These are phyloP conservation scores for Rutidosis leptorrhynchoides DNA, from an alignment of 129 eudicot species.

Conservation along the genomic window DNA sequence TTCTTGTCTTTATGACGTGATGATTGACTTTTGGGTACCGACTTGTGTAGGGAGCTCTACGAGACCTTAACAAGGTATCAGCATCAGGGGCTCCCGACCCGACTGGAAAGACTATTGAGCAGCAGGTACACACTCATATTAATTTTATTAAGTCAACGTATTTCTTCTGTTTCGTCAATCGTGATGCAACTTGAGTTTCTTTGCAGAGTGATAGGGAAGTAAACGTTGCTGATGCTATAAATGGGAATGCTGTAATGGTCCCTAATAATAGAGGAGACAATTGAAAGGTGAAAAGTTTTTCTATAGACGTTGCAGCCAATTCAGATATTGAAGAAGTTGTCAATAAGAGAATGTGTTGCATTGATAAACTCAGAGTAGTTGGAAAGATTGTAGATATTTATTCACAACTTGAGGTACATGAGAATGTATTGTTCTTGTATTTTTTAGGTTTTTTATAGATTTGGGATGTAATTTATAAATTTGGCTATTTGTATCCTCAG, in stretches of 20 bases:
- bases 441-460: slow-evolving; percentile 3
- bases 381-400: slow-evolving; percentile 51
- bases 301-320: slow-evolving; percentile 18
- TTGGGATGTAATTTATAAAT: slow-evolving; percentile 18
- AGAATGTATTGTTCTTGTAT: slow-evolving; percentile 29
- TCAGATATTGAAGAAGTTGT: slow-evolving; percentile 20
- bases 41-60: slow-evolving; percentile 57
- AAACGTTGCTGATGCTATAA: slow-evolving; percentile 34
- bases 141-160: not conserved
- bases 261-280: slow-evolving; percentile 40
- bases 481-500: slow-evolving; percentile 16
- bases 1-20: not conserved
- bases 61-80: slow-evolving; percentile 78
- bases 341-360: slow-evolving; percentile 34
- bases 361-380: slow-evolving; percentile 27
- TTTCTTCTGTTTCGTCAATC: not conserved
- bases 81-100: slow-evolving; percentile 45
- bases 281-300: slow-evolving; percentile 28
- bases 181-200: slow-evolving; percentile 14
- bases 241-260: slow-evolving; percentile 22
- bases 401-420: slow-evolving; percentile 26
- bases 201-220: slow-evolving; percentile 54
- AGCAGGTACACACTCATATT: slow-evolving; percentile 34
- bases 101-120: slow-evolving; percentile 43
- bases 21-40: not conserved